A percentile compares a stretch with the other conserved stretches of the same genome.
phyloP scores from a whole-genome alignment of 2,329 filamentous ascomycete genomes.

The Pseudogymnoascus sp. region DNA sequence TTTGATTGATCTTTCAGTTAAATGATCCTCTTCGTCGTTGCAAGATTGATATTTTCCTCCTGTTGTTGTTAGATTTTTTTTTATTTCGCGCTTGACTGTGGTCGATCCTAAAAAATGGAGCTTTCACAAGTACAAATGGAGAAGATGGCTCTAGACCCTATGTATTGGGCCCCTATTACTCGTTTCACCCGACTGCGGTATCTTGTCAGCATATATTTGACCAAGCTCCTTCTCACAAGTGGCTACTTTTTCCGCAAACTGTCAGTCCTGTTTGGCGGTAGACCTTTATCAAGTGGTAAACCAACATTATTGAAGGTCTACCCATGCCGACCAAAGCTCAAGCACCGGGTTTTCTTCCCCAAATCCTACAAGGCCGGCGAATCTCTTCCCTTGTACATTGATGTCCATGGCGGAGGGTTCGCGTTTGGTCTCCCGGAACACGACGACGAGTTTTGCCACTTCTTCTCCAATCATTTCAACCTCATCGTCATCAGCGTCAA shows the following conservation, averaged over 20 bases:
- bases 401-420: slow-evolving; percentile 46
- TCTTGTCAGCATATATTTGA: background rate
- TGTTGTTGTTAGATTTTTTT: background rate
- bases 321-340: slow-evolving; percentile 23
- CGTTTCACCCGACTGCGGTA: background rate
- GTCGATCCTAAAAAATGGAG: background rate
- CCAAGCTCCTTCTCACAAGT: background rate
- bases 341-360: slow-evolving; percentile 35
- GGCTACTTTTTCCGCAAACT: background rate
- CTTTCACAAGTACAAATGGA: background rate
- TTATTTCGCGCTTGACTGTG: background rate
- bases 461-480: slow-evolving; percentile 33
- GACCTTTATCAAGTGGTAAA: slow-evolving; percentile 14
- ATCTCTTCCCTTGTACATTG: slow-evolving; percentile 36
- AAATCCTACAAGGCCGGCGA: slow-evolving; percentile 27
- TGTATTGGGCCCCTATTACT: slow-evolving; percentile 3
- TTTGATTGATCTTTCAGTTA: slow-evolving; percentile 1
- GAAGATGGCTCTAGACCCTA: background rate
- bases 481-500: slow-evolving; percentile 40
- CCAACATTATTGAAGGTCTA: slow-evolving; percentile 25
- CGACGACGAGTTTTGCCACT: slow-evolving; percentile 40
- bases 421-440: slow-evolving; percentile 35
- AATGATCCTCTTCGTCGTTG: background rate
- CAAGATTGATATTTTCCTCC: background rate
- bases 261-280: background rate